Base-by-base conservation (phyloP, 31 red algal species). In the Endocladia muricata region DNA sequence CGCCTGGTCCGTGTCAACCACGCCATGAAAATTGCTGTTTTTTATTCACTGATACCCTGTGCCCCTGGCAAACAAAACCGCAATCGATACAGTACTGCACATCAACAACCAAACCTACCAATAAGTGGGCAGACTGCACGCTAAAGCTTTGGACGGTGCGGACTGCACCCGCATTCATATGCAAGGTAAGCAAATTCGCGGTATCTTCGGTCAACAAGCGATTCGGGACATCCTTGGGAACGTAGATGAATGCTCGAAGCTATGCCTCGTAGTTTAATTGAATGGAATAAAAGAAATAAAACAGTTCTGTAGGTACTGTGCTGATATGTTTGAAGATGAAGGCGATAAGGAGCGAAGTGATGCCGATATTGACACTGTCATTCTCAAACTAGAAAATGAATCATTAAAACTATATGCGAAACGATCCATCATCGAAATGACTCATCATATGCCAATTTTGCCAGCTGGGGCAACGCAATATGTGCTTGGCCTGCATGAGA, bases 211-310 rank as follows among this genome's bases (percentile, higher is more conserved):
- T 68, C 38, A 62, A 21, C 35, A 84, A 22, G 2, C 81, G 69
- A 1, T 41, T 19, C 15, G 61, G 68, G 28, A 75, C 81, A 21
- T 84, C 70, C 30, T 56, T 67, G 54, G 64, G 52, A 2, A 48
- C 44, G 30, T 68, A 84, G 17, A 84, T 61, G 26, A 52, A 84
- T 7, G 59, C 37, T 2, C 81, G 81, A n/a, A 73, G 68, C 47
- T 44, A 84, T 6, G 69, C 51, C 31, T 23, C 15, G 56, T 75
- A 84, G 41, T 49, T 22, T 9, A 84, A 67, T 2, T 25, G 2
- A 15, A 17, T 23, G 9, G 26, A 25, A 3, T 49, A 23, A 7
- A 70, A 52, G 1, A 49, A 29, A 31, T 64, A 54, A 7, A 84
- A 59, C 37, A 84, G 28, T 36, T 71, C 47, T 23, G 69, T 41